A percentile compares a stretch with the other conserved stretches of the same genome.
phyloP scores from a whole-genome alignment of 179 eudicot genomes.

The Beta macrorhiza region DNA sequence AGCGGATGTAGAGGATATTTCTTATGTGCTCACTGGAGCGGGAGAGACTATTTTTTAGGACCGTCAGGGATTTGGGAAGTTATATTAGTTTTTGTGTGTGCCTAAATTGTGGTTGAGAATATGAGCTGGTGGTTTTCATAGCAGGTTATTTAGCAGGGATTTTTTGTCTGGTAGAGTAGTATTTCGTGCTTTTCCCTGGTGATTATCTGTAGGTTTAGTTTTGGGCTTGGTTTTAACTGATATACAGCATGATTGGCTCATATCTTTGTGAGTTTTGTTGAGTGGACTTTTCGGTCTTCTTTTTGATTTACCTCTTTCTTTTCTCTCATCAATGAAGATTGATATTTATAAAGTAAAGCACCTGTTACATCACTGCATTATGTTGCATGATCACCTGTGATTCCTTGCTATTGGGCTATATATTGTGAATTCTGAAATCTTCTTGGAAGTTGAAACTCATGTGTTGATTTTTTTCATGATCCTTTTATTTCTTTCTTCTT shows the following conservation, averaged over 20 bases:
- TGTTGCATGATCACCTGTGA: too few species aligned
- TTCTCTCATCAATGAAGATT: too few species aligned
- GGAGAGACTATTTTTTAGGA: neutral
- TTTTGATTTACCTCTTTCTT: neutral
- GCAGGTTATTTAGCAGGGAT: neutral
- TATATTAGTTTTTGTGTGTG: neutral
- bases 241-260: neutral
- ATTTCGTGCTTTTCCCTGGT: neutral
- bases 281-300: neutral
- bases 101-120: neutral
- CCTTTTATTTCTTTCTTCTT: neutral
- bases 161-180: neutral
- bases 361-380: too few species aligned
- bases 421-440: too few species aligned
- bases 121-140: neutral
- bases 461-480: neutral
- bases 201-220: neutral
- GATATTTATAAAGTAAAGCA: too few species aligned
- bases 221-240: neutral
- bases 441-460: too few species aligned
- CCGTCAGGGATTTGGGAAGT: neutral
- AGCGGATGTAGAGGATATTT: neutral
- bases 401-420: too few species aligned
- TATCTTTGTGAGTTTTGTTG: neutral
- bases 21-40: neutral